A percentile compares a stretch with the other conserved stretches of the same genome.
Evolutionary conservation across 192 early-diverging fungal species (phyloP).

Genomic region (Podila epigama): DNA sequence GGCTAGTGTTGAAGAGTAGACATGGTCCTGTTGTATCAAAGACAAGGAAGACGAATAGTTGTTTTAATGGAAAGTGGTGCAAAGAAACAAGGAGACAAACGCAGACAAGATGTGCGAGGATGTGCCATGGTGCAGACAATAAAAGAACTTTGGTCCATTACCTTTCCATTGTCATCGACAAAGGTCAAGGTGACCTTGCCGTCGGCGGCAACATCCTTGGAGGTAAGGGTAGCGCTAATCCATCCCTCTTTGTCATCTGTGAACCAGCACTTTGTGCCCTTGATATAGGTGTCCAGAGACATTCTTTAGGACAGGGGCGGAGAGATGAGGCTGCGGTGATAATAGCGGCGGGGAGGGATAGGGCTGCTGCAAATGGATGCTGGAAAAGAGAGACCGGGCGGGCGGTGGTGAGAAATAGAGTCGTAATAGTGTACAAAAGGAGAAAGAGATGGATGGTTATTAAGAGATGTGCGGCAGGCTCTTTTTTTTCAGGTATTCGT

Average conservation of each 20-base stretch:
- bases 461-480: no score
- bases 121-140: not conserved
- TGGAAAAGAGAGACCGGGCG: no score
- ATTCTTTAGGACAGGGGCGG: constrained; percentile 9
- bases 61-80: not conserved
- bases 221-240: constrained; percentile 72
- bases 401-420: no score
- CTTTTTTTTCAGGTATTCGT: no score
- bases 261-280: constrained; percentile 88
- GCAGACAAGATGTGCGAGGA: not conserved
- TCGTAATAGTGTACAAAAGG: no score
- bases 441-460: no score
- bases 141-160: constrained; percentile 3
- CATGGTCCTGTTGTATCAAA: constrained; percentile 62
- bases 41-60: not conserved
- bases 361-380: no score
- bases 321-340: not conserved
- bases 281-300: constrained; percentile 71
- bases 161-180: constrained; percentile 67
- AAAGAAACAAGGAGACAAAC: not conserved
- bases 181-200: constrained; percentile 70
- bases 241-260: constrained; percentile 87
- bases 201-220: constrained; percentile 61
- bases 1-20: constrained; percentile 74
- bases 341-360: no score